Conservation (phyloP, 345 rosid genomes). For the Eucalyptus regnans region DNA sequence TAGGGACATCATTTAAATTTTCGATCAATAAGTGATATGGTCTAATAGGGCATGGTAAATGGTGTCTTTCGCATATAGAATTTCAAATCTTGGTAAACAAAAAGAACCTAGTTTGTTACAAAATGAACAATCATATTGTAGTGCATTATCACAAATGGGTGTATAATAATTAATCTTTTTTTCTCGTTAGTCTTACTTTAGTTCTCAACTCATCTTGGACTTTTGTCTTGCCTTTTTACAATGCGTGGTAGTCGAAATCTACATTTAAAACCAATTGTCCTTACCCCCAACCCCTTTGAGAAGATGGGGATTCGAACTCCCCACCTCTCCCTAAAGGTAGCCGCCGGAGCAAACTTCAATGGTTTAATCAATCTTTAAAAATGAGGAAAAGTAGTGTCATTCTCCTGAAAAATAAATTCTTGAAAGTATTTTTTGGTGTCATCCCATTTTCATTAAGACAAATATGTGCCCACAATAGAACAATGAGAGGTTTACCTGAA, state of each 20-base stretch:
- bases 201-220: no score
- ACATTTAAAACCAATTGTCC: no score
- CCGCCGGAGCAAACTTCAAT: no score
- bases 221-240: no score
- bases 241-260: fast-evolving
- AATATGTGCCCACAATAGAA: background rate
- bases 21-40: background rate
- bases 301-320: no score
- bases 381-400: no score
- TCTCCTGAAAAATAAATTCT: background rate
- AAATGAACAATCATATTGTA: background rate
- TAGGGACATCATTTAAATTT: background rate
- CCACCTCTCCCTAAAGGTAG: no score
- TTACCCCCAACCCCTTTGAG: fast-evolving
- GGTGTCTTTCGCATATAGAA: background rate
- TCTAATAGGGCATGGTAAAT: background rate
- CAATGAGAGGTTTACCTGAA: background rate
- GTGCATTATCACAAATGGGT: background rate
- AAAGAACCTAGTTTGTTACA: background rate
- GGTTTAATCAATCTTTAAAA: no score
- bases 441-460: background rate
- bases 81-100: background rate
- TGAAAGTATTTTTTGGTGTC: background rate
- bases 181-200: fast-evolving
- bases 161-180: background rate